phyloP scores from a whole-genome alignment of 768 basidiomycete genomes.

The Amanita exitialis region DNA sequence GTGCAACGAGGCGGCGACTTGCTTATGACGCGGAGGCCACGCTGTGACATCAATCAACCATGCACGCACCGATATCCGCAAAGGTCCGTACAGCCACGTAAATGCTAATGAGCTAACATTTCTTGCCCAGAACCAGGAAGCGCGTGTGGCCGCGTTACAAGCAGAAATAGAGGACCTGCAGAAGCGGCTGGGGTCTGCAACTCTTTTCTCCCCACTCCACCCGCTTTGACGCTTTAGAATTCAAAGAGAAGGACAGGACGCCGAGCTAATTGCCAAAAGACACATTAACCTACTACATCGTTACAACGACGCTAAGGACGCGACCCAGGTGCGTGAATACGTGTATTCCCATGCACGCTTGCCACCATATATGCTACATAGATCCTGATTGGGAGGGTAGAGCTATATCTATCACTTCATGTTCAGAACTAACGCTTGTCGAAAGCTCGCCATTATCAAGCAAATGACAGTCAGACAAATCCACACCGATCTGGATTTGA shows the following conservation, averaged over 20 bases:
- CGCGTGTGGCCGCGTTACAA: slow-evolving; percentile 35
- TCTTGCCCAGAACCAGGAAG: slow-evolving; percentile 35
- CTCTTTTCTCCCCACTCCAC: slow-evolving; percentile 2
- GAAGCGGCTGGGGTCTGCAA: slow-evolving; percentile 31
- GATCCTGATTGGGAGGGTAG: slow-evolving; percentile 74
- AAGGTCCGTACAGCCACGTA: neutral
- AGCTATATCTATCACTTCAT: slow-evolving; percentile 7
- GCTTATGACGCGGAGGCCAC: no score
- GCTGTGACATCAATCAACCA: neutral
- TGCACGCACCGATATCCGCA: slow-evolving; percentile 6
- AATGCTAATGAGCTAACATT: neutral
- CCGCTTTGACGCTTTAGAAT: slow-evolving; percentile 8
- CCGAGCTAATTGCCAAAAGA: slow-evolving; percentile 47
- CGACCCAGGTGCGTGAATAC: slow-evolving; percentile 46
- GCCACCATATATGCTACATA: slow-evolving; percentile 15
- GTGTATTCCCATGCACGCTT: slow-evolving; percentile 1
- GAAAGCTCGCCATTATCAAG: slow-evolving; percentile 61
- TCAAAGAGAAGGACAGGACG: slow-evolving; percentile 31
- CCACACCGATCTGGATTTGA: slow-evolving; percentile 61
- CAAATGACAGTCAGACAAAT: slow-evolving; percentile 66
- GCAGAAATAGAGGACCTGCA: slow-evolving; percentile 39
- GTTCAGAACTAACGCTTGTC: slow-evolving; percentile 3
- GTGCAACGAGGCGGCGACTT: neutral
- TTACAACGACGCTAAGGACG: slow-evolving; percentile 81
- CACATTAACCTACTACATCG: slow-evolving; percentile 66